phyloP scores from a whole-genome alignment of 192 early-diverging fungal genomes.

The Rhizoclosmatium globosum region DNA sequence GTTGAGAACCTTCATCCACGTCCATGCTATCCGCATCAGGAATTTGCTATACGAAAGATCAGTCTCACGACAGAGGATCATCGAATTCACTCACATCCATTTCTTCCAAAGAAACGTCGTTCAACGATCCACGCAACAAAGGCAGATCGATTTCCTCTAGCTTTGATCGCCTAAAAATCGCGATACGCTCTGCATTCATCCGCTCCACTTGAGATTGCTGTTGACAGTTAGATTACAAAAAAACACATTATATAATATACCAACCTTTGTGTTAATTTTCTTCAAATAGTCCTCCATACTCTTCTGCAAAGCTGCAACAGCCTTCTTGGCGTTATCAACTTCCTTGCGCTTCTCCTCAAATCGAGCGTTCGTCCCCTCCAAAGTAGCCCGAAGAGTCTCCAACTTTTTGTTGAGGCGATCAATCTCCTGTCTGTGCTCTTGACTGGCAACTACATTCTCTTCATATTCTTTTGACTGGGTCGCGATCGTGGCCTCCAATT shows the following conservation, averaged over 20 bases:
- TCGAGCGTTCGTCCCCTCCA: slow-evolving; percentile 56
- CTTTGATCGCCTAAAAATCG: slow-evolving; percentile 89
- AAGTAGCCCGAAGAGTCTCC: slow-evolving; percentile 54
- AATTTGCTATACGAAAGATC: slow-evolving; percentile 18
- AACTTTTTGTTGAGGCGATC: slow-evolving; percentile 50
- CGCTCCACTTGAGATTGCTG: slow-evolving; percentile 82
- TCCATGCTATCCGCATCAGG: slow-evolving; percentile 27
- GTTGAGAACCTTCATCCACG: slow-evolving; percentile 7
- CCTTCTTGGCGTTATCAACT: slow-evolving; percentile 65
- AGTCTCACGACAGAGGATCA: slow-evolving; percentile 21
- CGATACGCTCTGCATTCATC: slow-evolving; percentile 73
- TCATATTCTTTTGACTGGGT: slow-evolving; percentile 35
- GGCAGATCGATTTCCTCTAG: slow-evolving; percentile 94
- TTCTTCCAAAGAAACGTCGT: slow-evolving; percentile 78
- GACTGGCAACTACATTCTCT: slow-evolving; percentile 43
- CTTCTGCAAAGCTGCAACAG: slow-evolving; percentile 63
- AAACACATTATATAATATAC: slow-evolving; percentile 9
- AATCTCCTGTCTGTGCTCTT: slow-evolving; percentile 55
- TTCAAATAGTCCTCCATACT: slow-evolving; percentile 73
- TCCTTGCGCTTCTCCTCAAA: slow-evolving; percentile 65
- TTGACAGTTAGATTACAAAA: slow-evolving; percentile 29
- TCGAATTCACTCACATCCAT: slow-evolving; percentile 55
- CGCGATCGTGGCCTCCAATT: slow-evolving; percentile 60
- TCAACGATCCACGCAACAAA: slow-evolving; percentile 75
- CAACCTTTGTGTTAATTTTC: slow-evolving; percentile 56